phyloP scores from a whole-genome alignment of 495 filamentous ascomycete genomes.

The Penicillium waksmanii region DNA sequence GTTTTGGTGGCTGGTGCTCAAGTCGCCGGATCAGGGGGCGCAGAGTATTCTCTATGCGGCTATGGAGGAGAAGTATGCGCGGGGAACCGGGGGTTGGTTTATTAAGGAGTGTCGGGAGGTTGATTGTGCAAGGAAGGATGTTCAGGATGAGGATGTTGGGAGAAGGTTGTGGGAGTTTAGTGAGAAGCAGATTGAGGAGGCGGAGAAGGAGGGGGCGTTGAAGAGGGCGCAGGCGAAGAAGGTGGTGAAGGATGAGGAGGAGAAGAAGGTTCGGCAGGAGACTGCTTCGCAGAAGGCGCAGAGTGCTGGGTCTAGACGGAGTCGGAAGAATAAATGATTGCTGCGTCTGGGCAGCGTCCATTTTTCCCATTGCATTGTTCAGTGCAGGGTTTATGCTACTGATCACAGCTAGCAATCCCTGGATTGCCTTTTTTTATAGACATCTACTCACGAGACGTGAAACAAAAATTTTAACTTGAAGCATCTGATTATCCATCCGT shows the following conservation, averaged over 20 bases:
- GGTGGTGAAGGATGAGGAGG: constrained; percentile 55
- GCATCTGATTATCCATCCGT: not conserved
- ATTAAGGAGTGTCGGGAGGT: constrained; percentile 88
- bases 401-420: too few species aligned
- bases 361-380: not conserved
- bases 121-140: constrained; percentile 67
- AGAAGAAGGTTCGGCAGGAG: constrained; percentile 48
- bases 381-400: not conserved
- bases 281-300: constrained; percentile 37
- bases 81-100: constrained; percentile 68
- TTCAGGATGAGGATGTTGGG: constrained; percentile 76
- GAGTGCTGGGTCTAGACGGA: constrained; percentile 48
- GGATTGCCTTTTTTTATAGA: too few species aligned
- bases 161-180: constrained; percentile 87
- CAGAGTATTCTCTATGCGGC: constrained; percentile 84
- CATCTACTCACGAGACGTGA: too few species aligned
- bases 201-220: constrained; percentile 80
- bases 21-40: constrained; percentile 78
- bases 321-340: constrained; percentile 41
- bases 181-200: constrained; percentile 79
- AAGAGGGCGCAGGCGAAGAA: constrained; percentile 70
- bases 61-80: constrained; percentile 73
- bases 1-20: constrained; percentile 85
- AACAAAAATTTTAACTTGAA: too few species aligned
- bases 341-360: not conserved